Evolutionary conservation across 768 basidiomycete genomes (phyloP), one percentile per base, ranked within the genome.

Genomic region (Amanita jacksonii): DNA sequence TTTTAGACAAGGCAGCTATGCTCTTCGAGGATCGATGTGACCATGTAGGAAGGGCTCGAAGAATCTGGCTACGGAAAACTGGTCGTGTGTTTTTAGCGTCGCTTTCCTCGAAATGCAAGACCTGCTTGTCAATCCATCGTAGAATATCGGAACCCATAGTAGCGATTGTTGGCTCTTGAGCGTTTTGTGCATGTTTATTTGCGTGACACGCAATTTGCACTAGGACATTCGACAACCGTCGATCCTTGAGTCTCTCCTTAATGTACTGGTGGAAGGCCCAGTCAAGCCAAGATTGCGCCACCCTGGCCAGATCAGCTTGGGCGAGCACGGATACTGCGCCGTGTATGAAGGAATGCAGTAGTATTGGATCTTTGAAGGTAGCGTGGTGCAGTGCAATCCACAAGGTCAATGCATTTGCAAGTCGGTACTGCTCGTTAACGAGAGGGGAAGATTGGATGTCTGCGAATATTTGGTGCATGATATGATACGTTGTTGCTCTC

Each of bases 401-500:
- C 22, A 97, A 61, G 20, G 76, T 77, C 35, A 94, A 62, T 1
- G 77, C 74, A 44, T 88, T 81, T 31, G 92, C 55, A 22, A 81
- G 63, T 9, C 93, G 78, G 31, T 79, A 60, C 56, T 93, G 87
- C 57, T 94, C 89, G 57, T 88, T 86, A 49, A 94, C 73, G 30
- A 96, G 69, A 15, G 81, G 81, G 0, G 78, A 76, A 8, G 62
- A 58, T 46, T 85, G 74, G 7, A 90, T 63, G 31, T 72, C 69
- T 4, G 79, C 70, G 49, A 93, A 77, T 10, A 94, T 68, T 40
- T 76, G 73, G 46, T 84, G 81, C 20, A 89, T 58, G 43, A 87
- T 73, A 48, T 92, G 88, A 57, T 87, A 92, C 4, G 79, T 77
- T 38, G 77, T 77, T 8, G 82, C 74, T n/a, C 64, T 62, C 19